Percentiles rank a stretch among this genome's conserved stretches.
Evolutionary conservation across 768 basidiomycete genomes (phyloP).

Genomic region (Amanita polypyramis): DNA sequence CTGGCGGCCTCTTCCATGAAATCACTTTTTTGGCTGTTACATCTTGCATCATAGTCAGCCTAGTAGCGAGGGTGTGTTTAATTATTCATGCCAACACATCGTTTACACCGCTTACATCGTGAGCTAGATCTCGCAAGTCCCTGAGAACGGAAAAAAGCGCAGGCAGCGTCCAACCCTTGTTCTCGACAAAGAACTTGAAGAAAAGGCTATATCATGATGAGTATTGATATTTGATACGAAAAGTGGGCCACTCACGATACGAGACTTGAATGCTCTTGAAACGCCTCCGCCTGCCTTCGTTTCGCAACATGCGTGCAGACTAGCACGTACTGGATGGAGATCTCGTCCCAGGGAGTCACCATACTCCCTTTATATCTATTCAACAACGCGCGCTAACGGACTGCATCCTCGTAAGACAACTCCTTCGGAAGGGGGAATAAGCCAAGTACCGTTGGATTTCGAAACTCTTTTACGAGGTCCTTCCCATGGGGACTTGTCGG

Average conservation of each 20-base stretch:
- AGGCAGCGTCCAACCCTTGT: slow-evolving; percentile 81
- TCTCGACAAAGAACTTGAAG: slow-evolving; percentile 68
- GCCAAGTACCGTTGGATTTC: slow-evolving; percentile 37
- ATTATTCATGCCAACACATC: neutral
- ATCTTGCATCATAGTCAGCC: slow-evolving; percentile 55
- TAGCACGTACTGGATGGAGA: slow-evolving; percentile 74
- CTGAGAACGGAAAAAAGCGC: slow-evolving; percentile 72
- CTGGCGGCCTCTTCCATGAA: slow-evolving; percentile 84
- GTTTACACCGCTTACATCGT: slow-evolving; percentile 43
- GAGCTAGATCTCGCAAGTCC: slow-evolving; percentile 78
- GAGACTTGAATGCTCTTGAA: slow-evolving; percentile 69
- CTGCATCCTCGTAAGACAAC: slow-evolving; percentile 9
- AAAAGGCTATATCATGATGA: slow-evolving; percentile 38
- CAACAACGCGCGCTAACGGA: slow-evolving; percentile 25
- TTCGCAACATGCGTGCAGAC: slow-evolving; percentile 63
- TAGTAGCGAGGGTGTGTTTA: slow-evolving; percentile 14
- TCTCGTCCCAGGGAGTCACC: slow-evolving; percentile 75
- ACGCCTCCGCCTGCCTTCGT: slow-evolving; percentile 59
- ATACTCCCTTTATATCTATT: slow-evolving; percentile 51
- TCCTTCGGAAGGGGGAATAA: slow-evolving; percentile 1
- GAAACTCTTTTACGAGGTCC: slow-evolving; percentile 62
- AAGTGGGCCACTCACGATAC: slow-evolving; percentile 50
- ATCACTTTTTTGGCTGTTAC: slow-evolving; percentile 45
- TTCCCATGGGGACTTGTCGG: slow-evolving; percentile 73
- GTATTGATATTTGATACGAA: neutral